These are phyloP conservation scores for Trichoderma asperelloides DNA, from an alignment of 495 filamentous ascomycete genomes.

Conservation along the genomic window DNA sequence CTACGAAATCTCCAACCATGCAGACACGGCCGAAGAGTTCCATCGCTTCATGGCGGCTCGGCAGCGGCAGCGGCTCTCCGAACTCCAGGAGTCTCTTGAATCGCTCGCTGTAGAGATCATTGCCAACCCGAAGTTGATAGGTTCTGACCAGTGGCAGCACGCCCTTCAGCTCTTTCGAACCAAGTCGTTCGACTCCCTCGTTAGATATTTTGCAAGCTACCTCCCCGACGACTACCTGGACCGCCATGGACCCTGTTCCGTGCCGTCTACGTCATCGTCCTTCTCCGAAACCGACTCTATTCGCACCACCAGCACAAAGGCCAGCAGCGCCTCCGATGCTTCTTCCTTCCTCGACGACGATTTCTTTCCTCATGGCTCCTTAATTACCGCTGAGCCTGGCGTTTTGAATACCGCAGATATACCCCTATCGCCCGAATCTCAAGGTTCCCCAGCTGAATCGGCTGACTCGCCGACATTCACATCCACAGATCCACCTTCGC, in stretches of 20 bases:
- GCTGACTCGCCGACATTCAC: conserved; percentile 22
- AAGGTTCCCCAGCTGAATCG: conserved; percentile 38
- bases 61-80: conserved; percentile 36
- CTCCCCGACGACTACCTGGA: conserved; percentile 36
- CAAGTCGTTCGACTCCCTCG: conserved; percentile 42
- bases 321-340: conserved; percentile 19
- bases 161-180: conserved; percentile 43
- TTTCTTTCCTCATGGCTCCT: conserved; percentile 18
- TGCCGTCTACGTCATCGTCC: conserved; percentile 14
- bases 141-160: conserved; percentile 41
- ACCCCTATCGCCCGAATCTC: conserved; percentile 38
- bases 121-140: conserved; percentile 40
- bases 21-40: conserved; percentile 34
- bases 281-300: conserved; percentile 11
- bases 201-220: conserved; percentile 41
- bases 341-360: conserved; percentile 30
- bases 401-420: conserved; percentile 25
- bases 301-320: conserved; percentile 15
- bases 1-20: conserved; percentile 35
- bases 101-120: conserved; percentile 44
- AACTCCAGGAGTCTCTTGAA: conserved; percentile 38
- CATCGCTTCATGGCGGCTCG: conserved; percentile 34
- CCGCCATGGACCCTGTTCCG: conserved; percentile 18
- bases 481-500: conserved; percentile 26
- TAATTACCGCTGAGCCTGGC: conserved; percentile 36